These are phyloP conservation scores for Aureoboletus auriporus DNA, from an alignment of 768 basidiomycete genomes.

Conservation along the genomic window DNA sequence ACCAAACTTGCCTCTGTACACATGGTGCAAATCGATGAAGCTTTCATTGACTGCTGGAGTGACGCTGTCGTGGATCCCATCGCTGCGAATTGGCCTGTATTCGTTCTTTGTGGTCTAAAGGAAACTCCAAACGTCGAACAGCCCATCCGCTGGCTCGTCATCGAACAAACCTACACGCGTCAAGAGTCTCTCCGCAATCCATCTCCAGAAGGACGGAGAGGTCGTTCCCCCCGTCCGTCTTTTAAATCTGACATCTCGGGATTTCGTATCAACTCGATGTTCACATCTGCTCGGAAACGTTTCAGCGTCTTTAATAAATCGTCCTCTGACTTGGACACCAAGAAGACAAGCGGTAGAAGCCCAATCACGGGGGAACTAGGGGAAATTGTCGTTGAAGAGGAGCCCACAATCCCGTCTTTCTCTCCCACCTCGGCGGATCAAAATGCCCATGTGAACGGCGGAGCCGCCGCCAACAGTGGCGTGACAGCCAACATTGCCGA, in stretches of 20 bases:
- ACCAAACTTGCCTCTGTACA: constrained; percentile 37
- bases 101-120: constrained; percentile 69
- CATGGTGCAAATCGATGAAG: constrained; percentile 67
- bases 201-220: constrained; percentile 22
- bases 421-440: constrained; percentile 28
- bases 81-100: constrained; percentile 59
- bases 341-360: constrained; percentile 32
- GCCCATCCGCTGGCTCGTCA: constrained; percentile 57
- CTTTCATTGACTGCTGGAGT: constrained; percentile 80
- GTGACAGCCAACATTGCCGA: constrained; percentile 17
- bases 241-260: constrained; percentile 40
- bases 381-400: constrained; percentile 58
- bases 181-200: constrained; percentile 29
- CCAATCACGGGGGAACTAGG: constrained; percentile 65
- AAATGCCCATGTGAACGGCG: constrained; percentile 23
- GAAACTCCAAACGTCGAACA: constrained; percentile 17
- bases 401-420: constrained; percentile 19
- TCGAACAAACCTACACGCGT: constrained; percentile 56
- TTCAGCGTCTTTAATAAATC: constrained; percentile 55
- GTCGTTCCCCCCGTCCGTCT: constrained; percentile 42
- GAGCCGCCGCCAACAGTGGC: constrained; percentile 20
- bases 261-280: constrained; percentile 36
- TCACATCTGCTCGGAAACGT: constrained; percentile 52
- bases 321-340: constrained; percentile 15
- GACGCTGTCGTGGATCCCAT: constrained; percentile 72